Evolutionary conservation across 495 filamentous ascomycete species (phyloP).

Genomic region (Penicillium dipodomyicola): DNA sequence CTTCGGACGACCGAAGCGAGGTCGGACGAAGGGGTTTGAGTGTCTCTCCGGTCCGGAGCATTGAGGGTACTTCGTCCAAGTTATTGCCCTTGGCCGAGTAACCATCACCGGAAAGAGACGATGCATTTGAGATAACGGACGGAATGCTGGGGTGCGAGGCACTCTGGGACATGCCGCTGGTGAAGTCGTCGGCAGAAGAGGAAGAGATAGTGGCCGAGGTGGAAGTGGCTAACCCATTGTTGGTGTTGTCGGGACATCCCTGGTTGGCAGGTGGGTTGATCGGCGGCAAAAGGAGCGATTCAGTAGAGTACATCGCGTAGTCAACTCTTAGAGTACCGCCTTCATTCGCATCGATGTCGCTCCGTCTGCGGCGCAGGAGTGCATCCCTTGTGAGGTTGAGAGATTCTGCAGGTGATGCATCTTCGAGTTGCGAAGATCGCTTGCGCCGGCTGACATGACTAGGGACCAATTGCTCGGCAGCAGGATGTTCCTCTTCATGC

Average conservation of each 20-base stretch:
- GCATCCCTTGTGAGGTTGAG: constrained; percentile 46
- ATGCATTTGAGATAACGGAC: constrained; percentile 74
- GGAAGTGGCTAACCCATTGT: constrained; percentile 49
- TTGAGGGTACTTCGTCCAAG: constrained; percentile 40
- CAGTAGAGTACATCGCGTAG: constrained; percentile 30
- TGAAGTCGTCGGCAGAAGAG: constrained; percentile 50
- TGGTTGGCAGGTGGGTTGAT: constrained; percentile 50
- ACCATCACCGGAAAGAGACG: constrained; percentile 64
- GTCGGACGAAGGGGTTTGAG: constrained; percentile 35
- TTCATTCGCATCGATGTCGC: constrained; percentile 31
- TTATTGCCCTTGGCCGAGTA: constrained; percentile 27
- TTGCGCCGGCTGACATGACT: constrained; percentile 35
- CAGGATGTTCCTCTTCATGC: constrained; percentile 29
- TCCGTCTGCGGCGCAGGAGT: constrained; percentile 35
- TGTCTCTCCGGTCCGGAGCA: constrained; percentile 47
- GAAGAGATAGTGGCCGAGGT: constrained; percentile 54
- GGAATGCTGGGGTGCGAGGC: constrained; percentile 74
- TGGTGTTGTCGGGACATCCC: constrained; percentile 45
- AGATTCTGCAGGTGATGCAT: constrained; percentile 42
- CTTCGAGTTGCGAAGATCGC: constrained; percentile 38
- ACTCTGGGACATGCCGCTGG: constrained; percentile 60
- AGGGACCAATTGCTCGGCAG: constrained; percentile 16
- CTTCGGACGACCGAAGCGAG: constrained; percentile 30
- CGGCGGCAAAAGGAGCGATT: constrained; percentile 20
- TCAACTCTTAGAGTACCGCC: constrained; percentile 29